These are phyloP conservation scores for Fusarium sp. DNA, from an alignment of 2,329 filamentous ascomycete species.

Conservation along the genomic window DNA sequence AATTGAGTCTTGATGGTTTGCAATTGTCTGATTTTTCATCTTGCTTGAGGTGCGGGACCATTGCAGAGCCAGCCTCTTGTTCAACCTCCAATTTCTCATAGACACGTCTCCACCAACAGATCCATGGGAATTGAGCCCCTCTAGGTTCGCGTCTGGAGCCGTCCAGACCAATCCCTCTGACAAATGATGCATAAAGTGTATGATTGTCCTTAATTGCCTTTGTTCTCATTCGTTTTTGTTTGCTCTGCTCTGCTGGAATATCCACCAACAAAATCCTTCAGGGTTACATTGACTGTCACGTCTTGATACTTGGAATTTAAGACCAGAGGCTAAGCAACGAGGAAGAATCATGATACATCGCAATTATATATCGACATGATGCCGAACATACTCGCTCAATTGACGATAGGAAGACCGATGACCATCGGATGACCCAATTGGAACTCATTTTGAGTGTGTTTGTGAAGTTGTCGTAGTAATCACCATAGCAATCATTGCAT, in stretches of 20 bases:
- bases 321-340: neutral
- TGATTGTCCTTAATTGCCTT: slow-evolving; percentile 7
- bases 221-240: slow-evolving; percentile 19
- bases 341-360: slow-evolving; percentile 1
- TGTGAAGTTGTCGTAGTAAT: slow-evolving; percentile 1
- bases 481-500: neutral
- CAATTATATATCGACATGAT: neutral
- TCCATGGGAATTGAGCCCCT: slow-evolving; percentile 9
- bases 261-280: slow-evolving; percentile 1
- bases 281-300: slow-evolving; percentile 8
- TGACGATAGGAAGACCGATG: fast-evolving
- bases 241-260: neutral
- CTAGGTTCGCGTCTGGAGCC: slow-evolving; percentile 27
- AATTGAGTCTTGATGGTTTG: neutral
- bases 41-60: slow-evolving; percentile 6
- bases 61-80: slow-evolving; percentile 27
- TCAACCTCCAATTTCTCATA: slow-evolving; percentile 24
- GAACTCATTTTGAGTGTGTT: too few species aligned
- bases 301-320: neutral
- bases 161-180: slow-evolving; percentile 33
- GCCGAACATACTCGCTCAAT: neutral
- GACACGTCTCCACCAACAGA: slow-evolving; percentile 41
- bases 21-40: neutral
- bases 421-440: neutral
- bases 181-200: slow-evolving; percentile 10